Evolutionary conservation across 495 filamentous ascomycete species (phyloP).

Genomic region (Lophium mytilinum): DNA sequence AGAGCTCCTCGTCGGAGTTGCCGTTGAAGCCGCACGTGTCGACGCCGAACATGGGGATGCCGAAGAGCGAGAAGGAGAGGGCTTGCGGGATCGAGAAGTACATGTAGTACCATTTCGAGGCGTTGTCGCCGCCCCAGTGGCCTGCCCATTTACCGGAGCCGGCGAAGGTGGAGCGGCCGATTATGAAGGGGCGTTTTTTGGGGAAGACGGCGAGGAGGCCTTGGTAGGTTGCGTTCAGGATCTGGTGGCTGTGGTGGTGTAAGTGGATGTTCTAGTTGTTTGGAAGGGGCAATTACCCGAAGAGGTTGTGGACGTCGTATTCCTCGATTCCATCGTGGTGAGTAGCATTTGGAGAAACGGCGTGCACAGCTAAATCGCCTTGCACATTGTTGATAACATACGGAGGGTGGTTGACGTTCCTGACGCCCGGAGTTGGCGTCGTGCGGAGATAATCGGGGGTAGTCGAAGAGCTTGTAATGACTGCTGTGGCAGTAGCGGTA

Average conservation of each 20-base stretch:
- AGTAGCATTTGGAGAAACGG: slow-evolving; percentile 70
- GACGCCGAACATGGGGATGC: slow-evolving; percentile 81
- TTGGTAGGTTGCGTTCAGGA: slow-evolving; percentile 72
- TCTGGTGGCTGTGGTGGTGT: slow-evolving; percentile 50
- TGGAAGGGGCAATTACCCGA: slow-evolving; percentile 11
- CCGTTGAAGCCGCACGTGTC: slow-evolving; percentile 75
- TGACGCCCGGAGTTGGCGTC: slow-evolving; percentile 57
- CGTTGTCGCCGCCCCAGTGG: slow-evolving; percentile 86
- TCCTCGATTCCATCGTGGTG: slow-evolving; percentile 62
- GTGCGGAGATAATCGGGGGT: slow-evolving; percentile 48
- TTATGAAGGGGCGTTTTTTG: slow-evolving; percentile 72
- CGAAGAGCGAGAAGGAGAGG: slow-evolving; percentile 69
- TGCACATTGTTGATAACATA: slow-evolving; percentile 78
- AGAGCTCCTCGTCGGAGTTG: slow-evolving; percentile 67
- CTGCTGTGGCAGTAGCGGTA: slow-evolving; percentile 31
- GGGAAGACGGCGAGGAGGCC: slow-evolving; percentile 56
- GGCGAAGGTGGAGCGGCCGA: slow-evolving; percentile 74
- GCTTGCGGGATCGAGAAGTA: slow-evolving; percentile 76
- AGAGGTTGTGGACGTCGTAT: slow-evolving; percentile 78
- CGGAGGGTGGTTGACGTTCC: slow-evolving; percentile 72
- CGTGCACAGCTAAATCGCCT: slow-evolving; percentile 64
- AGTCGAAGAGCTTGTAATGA: slow-evolving; percentile 31
- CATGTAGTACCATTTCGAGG: slow-evolving; percentile 43
- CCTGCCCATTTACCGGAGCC: slow-evolving; percentile 74
- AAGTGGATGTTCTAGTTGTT: not conserved